Evolutionary conservation across 1,284 basidiomycete genomes (phyloP).

Genomic region (Mycena citricolor): DNA sequence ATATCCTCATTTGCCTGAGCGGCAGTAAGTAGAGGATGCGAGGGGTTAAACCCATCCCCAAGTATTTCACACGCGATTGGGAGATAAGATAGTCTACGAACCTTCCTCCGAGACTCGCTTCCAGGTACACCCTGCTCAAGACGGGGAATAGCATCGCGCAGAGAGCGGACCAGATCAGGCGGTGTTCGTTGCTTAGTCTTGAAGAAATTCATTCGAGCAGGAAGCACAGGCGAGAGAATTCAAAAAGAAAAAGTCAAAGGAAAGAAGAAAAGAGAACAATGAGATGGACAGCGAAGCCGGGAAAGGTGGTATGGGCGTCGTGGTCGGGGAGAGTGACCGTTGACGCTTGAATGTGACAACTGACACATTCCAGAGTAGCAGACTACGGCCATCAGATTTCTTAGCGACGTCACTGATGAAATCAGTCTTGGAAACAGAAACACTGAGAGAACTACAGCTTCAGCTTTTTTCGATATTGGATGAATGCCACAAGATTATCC

Average conservation of each 20-base stretch:
- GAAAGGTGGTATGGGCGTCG: too few relatives aligned
- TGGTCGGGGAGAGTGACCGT: too few relatives aligned
- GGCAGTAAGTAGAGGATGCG: constrained; percentile 4
- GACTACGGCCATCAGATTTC: too few relatives aligned
- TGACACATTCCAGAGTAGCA: too few relatives aligned
- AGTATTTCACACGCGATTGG: constrained; percentile 2
- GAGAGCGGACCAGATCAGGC: constrained; percentile 77
- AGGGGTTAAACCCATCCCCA: constrained; percentile 3
- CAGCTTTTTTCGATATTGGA: constrained; percentile 76
- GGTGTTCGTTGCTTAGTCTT: constrained; percentile 86
- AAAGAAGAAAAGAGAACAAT: background rate
- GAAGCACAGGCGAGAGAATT: constrained; percentile 7
- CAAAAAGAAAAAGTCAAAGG: too few relatives aligned
- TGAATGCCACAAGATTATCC: constrained; percentile 88
- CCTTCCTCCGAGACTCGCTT: constrained; percentile 78
- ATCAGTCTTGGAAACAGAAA: background rate
- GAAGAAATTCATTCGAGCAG: constrained; percentile 85
- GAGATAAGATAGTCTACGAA: constrained; percentile 33
- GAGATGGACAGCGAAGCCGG: too few relatives aligned
- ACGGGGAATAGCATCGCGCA: constrained; percentile 77
- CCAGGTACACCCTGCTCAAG: constrained; percentile 75
- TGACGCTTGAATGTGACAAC: too few relatives aligned
- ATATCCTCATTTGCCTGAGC: constrained; percentile 84
- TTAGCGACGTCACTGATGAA: too few relatives aligned
- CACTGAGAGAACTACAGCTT: constrained; percentile 34